Evolutionary conservation across 495 filamentous ascomycete species (phyloP), one percentile per base, ranked within the genome.

Genomic region (Delitschia confertaspora): DNA sequence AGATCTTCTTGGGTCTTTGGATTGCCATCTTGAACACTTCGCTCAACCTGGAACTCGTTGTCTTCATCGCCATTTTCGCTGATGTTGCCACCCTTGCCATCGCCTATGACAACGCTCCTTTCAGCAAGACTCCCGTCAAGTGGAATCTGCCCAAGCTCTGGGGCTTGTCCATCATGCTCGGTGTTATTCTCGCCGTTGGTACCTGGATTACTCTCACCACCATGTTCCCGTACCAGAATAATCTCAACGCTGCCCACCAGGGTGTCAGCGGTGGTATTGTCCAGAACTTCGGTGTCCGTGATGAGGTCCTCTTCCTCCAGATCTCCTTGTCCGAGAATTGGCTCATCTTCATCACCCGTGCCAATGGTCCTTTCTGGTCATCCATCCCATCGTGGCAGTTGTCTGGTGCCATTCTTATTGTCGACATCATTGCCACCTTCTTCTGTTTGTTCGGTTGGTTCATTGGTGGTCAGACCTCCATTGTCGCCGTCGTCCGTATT

Each of bases 341-440:
- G 87, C 75, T 93, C 33, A 95, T 95, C 67, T 89, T 95, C 70
- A 88, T 93, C 64, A 94, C 88, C 47, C 82, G 88, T 70, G 81
- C 83, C 64, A 83, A 83, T 57, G 82, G 83, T 47, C 79, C 83
- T 18, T 86, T 89, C 73, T 89, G 83, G 84, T 82, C 79, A 2
- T 84, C 79, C 18, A 69, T 80, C 31, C 88, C 88, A 11, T 93
- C 87, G 36, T 83, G 82, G 77, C 81, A 88, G 62, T 71, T 95
- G 35, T 55, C 71, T 38, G 74, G 71, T 32, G 87, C 88, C 30
- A 82, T 93, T 37, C 64, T 91, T 16, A 44, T 80, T 25, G 88
- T 95, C 51, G 85, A 93, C 62, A 64, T 87, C 42, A 63, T 93
- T 24, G 85, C 84, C 40, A 89, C 85, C 14, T 71, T 83, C 61